phyloP scores from a whole-genome alignment of 345 rosid genomes.

The Odontarrhena argentea region DNA sequence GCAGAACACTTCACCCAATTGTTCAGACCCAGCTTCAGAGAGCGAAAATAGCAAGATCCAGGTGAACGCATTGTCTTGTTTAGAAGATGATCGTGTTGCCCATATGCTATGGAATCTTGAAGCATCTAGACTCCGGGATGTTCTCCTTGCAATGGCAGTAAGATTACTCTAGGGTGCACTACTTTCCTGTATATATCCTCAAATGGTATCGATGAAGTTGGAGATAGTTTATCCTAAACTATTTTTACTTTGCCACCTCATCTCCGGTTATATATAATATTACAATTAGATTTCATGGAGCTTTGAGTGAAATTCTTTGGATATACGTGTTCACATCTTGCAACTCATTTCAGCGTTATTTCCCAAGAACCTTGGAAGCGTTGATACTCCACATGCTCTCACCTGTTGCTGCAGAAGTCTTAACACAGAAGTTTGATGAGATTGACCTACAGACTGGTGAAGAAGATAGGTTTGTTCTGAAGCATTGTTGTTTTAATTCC shows the following conservation, averaged over 20 bases:
- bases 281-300: neutral
- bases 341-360: slow-evolving; percentile 60
- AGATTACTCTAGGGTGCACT: slow-evolving; percentile 37
- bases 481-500: slow-evolving; percentile 10
- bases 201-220: neutral
- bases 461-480: slow-evolving; percentile 58
- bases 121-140: slow-evolving; percentile 53
- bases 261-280: neutral
- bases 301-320: neutral
- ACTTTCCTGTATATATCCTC: slow-evolving; percentile 16
- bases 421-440: slow-evolving; percentile 79
- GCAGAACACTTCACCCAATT: slow-evolving; percentile 43
- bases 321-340: slow-evolving; percentile 21
- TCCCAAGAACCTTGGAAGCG: slow-evolving; percentile 90
- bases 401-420: slow-evolving; percentile 82
- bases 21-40: slow-evolving; percentile 37
- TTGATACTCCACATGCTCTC: slow-evolving; percentile 80
- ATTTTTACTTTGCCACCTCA: neutral
- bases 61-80: slow-evolving; percentile 36
- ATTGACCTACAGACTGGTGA: slow-evolving; percentile 63
- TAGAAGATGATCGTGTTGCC: slow-evolving; percentile 79
- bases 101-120: slow-evolving; percentile 65
- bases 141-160: slow-evolving; percentile 74
- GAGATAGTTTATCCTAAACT: neutral
- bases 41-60: slow-evolving; percentile 31